phyloP scores from a whole-genome alignment of 225 moss, liverwort and hornwort genomes.

The Physcomitrellopsis africana region DNA sequence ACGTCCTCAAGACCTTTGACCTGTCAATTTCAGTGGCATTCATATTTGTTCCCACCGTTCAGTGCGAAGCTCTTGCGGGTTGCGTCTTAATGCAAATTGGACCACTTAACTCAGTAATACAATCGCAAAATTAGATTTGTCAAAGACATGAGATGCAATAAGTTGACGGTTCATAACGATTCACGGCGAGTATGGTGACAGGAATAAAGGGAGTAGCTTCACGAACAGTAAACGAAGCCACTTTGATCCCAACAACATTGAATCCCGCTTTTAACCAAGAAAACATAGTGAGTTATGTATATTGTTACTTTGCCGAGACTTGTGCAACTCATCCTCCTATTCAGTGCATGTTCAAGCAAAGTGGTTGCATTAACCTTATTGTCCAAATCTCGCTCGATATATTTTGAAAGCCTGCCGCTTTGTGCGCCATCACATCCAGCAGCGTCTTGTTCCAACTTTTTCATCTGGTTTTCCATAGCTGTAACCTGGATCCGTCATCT shows the following conservation, averaged over 20 bases:
- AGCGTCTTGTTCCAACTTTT: conserved; percentile 36
- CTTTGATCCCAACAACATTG: too few species aligned
- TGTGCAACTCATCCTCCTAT: not conserved
- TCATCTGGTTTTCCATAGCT: conserved; percentile 47
- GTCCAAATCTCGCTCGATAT: conserved; percentile 19
- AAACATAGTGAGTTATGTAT: not conserved
- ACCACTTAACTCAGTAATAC: not conserved
- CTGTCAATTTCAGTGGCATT: conserved; percentile 22
- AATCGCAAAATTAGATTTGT: not conserved
- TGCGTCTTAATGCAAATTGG: too few species aligned
- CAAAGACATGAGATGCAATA: conserved; percentile 4
- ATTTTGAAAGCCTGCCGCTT: conserved; percentile 21
- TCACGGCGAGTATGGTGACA: too few species aligned
- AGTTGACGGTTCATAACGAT: not conserved
- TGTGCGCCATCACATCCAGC: conserved; percentile 27
- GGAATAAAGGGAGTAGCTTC: too few species aligned
- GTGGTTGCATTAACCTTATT: conserved; percentile 18
- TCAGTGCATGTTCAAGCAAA: not conserved
- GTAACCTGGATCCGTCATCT: conserved; percentile 31
- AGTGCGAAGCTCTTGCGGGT: not conserved
- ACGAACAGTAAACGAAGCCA: too few species aligned
- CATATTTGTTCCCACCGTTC: not conserved
- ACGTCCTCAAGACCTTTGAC: conserved; percentile 26
- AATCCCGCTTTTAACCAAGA: too few species aligned
- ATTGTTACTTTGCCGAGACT: not conserved